A percentile compares a stretch with the other conserved stretches of the same genome.
These are phyloP conservation scores for Bretschneidera sinensis DNA, from an alignment of 345 rosid genomes.

Conservation along the genomic window DNA sequence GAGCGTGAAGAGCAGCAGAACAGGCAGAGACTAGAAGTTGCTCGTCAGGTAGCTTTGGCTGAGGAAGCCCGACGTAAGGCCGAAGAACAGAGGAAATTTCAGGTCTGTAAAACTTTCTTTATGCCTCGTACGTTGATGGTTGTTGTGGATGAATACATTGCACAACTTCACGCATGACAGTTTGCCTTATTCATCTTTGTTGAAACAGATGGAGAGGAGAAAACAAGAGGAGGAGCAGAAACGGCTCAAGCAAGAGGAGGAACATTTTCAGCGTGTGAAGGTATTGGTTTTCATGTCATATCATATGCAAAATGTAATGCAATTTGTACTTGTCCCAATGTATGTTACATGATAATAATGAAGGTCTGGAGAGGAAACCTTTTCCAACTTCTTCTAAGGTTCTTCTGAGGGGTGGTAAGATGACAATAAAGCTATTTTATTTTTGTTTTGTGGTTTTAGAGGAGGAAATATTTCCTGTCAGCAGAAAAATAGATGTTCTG, in stretches of 20 bases:
- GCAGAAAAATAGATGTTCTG: no score
- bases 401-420: not conserved
- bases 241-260: conserved; percentile 84
- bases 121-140: not conserved
- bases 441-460: conserved; percentile 1
- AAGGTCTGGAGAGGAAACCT: conserved; percentile 1
- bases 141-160: not conserved
- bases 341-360: not conserved
- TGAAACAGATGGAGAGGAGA: conserved; percentile 80
- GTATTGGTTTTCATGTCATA: conserved; percentile 28
- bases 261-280: conserved; percentile 82
- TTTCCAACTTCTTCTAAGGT: not conserved
- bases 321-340: not conserved
- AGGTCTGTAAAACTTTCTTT: conserved; percentile 40
- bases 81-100: conserved; percentile 89
- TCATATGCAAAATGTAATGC: not conserved
- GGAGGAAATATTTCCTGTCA: not conserved
- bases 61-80: conserved; percentile 99
- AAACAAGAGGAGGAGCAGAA: conserved; percentile 90
- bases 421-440: not conserved
- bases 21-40: conserved; percentile 87
- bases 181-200: conserved; percentile 19
- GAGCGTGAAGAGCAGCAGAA: conserved; percentile 89
- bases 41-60: conserved; percentile 93
- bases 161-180: not conserved